Percentiles rank a stretch among this genome's conserved stretches.
phyloP scores from a whole-genome alignment of 257 asterid genomes.

The Verbena officinalis region DNA sequence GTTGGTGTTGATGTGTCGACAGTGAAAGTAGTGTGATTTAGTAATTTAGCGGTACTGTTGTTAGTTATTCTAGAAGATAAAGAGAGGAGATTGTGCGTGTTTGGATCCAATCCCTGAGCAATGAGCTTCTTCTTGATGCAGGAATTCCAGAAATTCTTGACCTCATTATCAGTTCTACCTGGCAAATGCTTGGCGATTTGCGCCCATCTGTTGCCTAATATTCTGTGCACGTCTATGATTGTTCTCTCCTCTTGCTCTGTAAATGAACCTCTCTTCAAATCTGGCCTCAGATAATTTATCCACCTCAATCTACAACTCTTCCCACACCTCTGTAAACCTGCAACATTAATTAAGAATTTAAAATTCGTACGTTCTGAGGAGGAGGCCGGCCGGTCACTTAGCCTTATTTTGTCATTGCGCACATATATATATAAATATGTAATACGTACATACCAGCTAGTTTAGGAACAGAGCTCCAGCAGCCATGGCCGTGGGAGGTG shows the following conservation, averaged over 20 bases:
- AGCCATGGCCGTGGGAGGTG: conserved; percentile 77
- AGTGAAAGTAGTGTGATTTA: conserved; percentile 44
- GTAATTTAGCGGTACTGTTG: not conserved
- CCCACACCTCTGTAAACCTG: conserved; percentile 92
- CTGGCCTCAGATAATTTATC: conserved; percentile 93
- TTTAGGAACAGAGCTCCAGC: conserved; percentile 96
- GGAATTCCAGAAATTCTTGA: conserved; percentile 96
- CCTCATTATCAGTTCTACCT: conserved; percentile 93
- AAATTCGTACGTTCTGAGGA: too few species aligned
- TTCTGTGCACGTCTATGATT: conserved; percentile 81
- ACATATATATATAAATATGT: too few species aligned
- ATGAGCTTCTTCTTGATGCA: conserved; percentile 86
- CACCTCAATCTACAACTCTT: conserved; percentile 92
- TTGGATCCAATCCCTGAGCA: conserved; percentile 91
- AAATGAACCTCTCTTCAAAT: conserved; percentile 86
- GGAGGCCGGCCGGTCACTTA: too few species aligned
- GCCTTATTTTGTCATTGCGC: too few species aligned
- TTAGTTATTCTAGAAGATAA: conserved; percentile 21
- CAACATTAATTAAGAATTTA: conserved; percentile 9
- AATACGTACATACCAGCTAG: conserved; percentile 49
- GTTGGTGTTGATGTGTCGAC: conserved; percentile 38
- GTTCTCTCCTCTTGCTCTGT: conserved; percentile 79
- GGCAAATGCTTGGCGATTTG: conserved; percentile 96
- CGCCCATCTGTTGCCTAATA: conserved; percentile 93
- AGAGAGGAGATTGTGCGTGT: conserved; percentile 85